Percentiles rank a stretch among this genome's conserved stretches.
These are phyloP conservation scores for Beauveria sp. DNA, from an alignment of 2,329 filamentous ascomycete genomes.

Conservation along the genomic window DNA sequence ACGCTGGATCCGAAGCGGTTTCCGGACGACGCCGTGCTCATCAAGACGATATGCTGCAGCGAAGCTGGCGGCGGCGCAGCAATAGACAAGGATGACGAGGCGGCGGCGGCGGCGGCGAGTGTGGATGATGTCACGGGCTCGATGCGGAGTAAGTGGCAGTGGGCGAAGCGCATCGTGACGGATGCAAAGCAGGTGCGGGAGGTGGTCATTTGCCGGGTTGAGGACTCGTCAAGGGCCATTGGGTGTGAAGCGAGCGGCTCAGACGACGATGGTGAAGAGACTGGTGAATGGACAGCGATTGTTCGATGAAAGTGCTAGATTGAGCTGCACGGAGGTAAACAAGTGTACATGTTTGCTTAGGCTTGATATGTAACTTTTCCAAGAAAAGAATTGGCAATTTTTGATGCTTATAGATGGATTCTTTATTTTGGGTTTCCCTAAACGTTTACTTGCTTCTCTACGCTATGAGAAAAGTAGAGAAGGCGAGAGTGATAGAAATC, in stretches of 20 bases:
- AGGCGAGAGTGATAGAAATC: too few species aligned
- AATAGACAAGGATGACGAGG: background rate
- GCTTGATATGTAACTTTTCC: too few species aligned
- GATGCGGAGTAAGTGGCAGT: constrained; percentile 13
- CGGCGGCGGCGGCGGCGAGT: background rate
- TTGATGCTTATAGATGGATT: too few species aligned
- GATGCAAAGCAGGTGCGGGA: background rate
- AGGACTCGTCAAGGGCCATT: background rate
- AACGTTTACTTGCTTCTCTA: too few species aligned
- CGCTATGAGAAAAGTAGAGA: too few species aligned
- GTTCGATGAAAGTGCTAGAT: background rate
- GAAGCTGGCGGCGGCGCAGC: background rate
- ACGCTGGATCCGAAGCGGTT: constrained; percentile 8
- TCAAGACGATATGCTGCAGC: background rate
- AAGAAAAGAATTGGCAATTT: background rate
- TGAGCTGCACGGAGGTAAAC: background rate
- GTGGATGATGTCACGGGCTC: constrained; percentile 11
- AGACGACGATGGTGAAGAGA: background rate
- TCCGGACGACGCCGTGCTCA: background rate
- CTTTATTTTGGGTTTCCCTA: too few species aligned
- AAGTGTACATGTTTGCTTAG: background rate
- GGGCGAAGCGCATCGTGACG: constrained; percentile 10
- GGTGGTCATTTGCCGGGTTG: constrained; percentile 7
- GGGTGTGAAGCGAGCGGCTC: background rate
- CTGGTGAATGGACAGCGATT: background rate